Percentiles rank a stretch among this genome's conserved stretches.
Evolutionary conservation across 2,329 filamentous ascomycete species (phyloP).

Genomic region (Penicillium paneum): DNA sequence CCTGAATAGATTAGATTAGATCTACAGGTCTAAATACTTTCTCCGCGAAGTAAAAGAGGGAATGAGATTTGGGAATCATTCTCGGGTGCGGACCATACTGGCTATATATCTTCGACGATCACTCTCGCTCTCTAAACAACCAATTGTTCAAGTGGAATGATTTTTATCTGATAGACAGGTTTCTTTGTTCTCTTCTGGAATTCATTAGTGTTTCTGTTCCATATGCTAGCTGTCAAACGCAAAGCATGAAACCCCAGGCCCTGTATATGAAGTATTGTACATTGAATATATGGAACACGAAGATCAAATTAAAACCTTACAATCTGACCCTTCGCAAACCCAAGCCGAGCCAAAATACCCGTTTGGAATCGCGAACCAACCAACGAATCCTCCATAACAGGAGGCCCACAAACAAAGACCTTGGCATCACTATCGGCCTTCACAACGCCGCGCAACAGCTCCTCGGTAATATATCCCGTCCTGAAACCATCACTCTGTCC

Average conservation of each 20-base stretch:
- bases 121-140: background rate
- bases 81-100: too few species aligned
- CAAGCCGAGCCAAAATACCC: conserved; percentile 57
- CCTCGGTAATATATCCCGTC: conserved; percentile 58
- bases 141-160: background rate
- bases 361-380: conserved; percentile 29
- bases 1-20: background rate
- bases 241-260: background rate
- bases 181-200: background rate
- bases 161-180: background rate
- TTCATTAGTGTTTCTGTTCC: background rate
- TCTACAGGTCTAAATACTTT: background rate
- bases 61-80: too few species aligned
- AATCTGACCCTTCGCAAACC: conserved; percentile 57
- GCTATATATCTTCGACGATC: background rate
- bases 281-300: background rate
- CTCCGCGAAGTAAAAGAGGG: background rate
- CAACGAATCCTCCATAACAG: conserved; percentile 58
- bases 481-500: conserved; percentile 41
- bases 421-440: conserved; percentile 48
- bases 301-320: conserved; percentile 51
- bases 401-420: conserved; percentile 68
- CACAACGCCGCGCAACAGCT: conserved; percentile 54
- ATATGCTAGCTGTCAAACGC: background rate
- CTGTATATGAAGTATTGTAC: background rate